Conservation (phyloP, 108 stramenopile genomes). For the Cylindrotheca fusiformis region DNA sequence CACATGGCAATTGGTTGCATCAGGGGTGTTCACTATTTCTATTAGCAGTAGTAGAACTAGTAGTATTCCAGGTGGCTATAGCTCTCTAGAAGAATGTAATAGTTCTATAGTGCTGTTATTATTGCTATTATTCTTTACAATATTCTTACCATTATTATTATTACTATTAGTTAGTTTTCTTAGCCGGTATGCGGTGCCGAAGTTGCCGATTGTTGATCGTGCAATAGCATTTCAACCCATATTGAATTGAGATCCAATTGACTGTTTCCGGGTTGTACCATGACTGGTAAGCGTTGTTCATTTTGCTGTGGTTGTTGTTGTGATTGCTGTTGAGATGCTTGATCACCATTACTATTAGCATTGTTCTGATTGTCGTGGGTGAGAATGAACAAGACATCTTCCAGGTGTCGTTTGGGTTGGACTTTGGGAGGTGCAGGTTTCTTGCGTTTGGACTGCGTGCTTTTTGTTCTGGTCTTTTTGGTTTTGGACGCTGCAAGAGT, state of each 20-base stretch:
- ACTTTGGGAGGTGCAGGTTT: not conserved
- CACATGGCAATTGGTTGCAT: no score
- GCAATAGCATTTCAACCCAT: conserved; percentile 14
- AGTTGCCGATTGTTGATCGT: not conserved
- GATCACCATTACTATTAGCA: not conserved
- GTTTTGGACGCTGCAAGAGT: not conserved
- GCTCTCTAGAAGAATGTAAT: no score
- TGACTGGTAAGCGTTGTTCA: not conserved
- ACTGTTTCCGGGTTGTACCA: not conserved
- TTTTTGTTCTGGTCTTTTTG: not conserved
- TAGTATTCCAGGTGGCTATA: no score
- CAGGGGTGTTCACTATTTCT: no score
- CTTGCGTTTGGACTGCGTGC: not conserved
- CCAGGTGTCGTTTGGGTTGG: conserved; percentile 5
- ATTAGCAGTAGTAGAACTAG: no score
- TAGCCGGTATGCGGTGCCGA: no score
- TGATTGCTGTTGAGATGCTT: not conserved
- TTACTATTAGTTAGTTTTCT: no score
- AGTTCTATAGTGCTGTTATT: no score
- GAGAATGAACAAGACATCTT: conserved; percentile 7
- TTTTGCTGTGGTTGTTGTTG: not conserved
- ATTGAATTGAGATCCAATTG: conserved; percentile 11
- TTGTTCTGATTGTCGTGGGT: no score
- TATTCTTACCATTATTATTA: no score
- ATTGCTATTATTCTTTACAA: no score